These are phyloP conservation scores for Candida montana DNA, from an alignment of 805 yeast genomes.

Conservation along the genomic window DNA sequence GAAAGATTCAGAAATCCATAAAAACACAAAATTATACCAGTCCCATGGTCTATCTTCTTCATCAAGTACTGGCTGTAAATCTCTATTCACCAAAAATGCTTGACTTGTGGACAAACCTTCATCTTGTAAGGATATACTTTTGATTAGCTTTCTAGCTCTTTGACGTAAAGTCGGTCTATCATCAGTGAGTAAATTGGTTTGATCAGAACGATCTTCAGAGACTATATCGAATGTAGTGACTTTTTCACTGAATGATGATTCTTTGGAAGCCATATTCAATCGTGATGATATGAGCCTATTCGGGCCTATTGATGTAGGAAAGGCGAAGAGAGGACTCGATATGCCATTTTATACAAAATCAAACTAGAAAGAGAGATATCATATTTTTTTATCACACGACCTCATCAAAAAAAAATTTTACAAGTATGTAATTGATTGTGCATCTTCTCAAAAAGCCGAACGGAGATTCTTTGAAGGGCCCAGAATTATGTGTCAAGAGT, in stretches of 20 bases:
- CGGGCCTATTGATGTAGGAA: not conserved
- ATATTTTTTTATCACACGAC: not conserved
- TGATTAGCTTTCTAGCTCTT: slow-evolving; percentile 2
- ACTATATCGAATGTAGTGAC: not conserved
- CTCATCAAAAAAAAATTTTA: no score
- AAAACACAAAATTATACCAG: slow-evolving; percentile 73
- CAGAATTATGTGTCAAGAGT: no score
- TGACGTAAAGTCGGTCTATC: not conserved
- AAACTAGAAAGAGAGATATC: not conserved
- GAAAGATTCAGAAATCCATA: slow-evolving; percentile 88
- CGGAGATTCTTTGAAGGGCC: no score
- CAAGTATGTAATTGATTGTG: no score
- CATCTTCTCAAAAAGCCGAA: no score
- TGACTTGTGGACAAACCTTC: slow-evolving; percentile 45
- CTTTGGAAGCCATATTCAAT: not conserved
- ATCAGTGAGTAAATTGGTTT: not conserved
- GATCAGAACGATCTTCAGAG: not conserved
- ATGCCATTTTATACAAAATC: not conserved
- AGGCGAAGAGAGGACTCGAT: not conserved
- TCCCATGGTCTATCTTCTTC: slow-evolving; percentile 72
- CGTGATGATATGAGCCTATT: not conserved
- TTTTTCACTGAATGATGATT: not conserved
- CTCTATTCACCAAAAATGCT: slow-evolving; percentile 65
- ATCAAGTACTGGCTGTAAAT: slow-evolving; percentile 70
- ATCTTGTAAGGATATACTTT: slow-evolving; percentile 15